phyloP scores from a whole-genome alignment of 495 filamentous ascomycete species.

The Penicillium macrosclerotiorum region DNA sequence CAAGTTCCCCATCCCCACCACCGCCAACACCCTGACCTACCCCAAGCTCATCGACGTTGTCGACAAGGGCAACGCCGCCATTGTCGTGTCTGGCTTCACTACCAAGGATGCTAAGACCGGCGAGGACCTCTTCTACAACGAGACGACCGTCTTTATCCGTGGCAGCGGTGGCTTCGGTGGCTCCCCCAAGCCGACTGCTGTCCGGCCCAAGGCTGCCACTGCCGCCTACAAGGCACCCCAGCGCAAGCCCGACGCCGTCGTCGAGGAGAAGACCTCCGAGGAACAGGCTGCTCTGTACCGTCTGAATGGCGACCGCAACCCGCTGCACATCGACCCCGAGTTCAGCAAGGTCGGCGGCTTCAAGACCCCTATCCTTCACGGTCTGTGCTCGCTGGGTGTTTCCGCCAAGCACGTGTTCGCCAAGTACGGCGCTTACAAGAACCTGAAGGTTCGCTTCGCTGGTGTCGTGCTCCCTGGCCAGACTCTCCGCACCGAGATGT shows the following conservation, averaged over 20 bases:
- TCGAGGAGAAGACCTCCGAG: slow-evolving; percentile 86
- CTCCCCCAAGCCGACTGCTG: slow-evolving; percentile 68
- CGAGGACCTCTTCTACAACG: slow-evolving; percentile 96
- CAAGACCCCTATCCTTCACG: slow-evolving; percentile 92
- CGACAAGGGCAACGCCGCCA: slow-evolving; percentile 90
- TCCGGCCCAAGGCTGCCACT: slow-evolving; percentile 69
- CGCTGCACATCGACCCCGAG: slow-evolving; percentile 90
- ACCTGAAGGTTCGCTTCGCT: slow-evolving; percentile 95
- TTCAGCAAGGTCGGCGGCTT: slow-evolving; percentile 96
- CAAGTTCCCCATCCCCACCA: slow-evolving; percentile 91
- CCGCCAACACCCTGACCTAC: slow-evolving; percentile 74
- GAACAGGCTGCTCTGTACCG: slow-evolving; percentile 97
- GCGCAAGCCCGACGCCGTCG: slow-evolving; percentile 73
- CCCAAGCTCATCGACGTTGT: slow-evolving; percentile 89
- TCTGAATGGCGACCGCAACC: slow-evolving; percentile 88
- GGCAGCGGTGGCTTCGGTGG: slow-evolving; percentile 93
- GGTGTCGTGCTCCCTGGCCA: slow-evolving; percentile 91
- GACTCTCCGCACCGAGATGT: slow-evolving; percentile 96
- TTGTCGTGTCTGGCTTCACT: slow-evolving; percentile 75
- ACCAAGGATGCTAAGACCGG: slow-evolving; percentile 77
- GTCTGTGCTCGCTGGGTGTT: slow-evolving; percentile 92
- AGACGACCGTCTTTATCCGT: slow-evolving; percentile 85
- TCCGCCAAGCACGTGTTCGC: slow-evolving; percentile 85
- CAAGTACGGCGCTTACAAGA: slow-evolving; percentile 81
- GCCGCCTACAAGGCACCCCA: slow-evolving; percentile 74